A percentile compares a stretch with the other conserved stretches of the same genome.
Conservation (phyloP, 2,329 filamentous ascomycete genomes). For the Epichloe bromicola region DNA sequence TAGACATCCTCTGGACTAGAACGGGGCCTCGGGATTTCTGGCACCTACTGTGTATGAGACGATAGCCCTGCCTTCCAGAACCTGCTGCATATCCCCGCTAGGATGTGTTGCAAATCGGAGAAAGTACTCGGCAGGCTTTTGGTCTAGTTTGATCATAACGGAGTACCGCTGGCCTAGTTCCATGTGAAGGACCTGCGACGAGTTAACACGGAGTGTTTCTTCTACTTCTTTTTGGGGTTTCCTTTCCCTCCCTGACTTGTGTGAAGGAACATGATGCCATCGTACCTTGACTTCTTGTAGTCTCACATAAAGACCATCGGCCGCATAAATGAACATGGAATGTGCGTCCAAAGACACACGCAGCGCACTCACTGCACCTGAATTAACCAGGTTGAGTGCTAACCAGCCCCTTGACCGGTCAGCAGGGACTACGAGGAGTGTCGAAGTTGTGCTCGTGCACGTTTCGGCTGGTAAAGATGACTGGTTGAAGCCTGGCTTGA, state of each 20-base stretch:
- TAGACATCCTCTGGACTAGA: too few relatives aligned
- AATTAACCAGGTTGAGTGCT: conserved; percentile 4
- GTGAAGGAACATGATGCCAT: too few relatives aligned
- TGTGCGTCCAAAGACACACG: conserved; percentile 3
- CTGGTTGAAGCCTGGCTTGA: conserved; percentile 3
- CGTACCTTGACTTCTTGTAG: conserved; percentile 1
- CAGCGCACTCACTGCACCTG: conserved; percentile 4
- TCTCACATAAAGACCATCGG: conserved; percentile 1
- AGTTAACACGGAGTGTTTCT: too few relatives aligned
- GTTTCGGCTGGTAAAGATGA: conserved; percentile 2
- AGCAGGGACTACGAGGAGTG: background rate
- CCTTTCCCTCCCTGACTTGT: too few relatives aligned
- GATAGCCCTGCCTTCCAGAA: conserved; percentile 1
- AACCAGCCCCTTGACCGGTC: conserved; percentile 1
- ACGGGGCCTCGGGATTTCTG: too few relatives aligned
- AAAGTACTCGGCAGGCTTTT: conserved; percentile 1
- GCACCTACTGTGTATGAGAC: conserved; percentile 1
- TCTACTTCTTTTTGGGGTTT: too few relatives aligned
- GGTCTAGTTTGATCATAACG: conserved; percentile 5
- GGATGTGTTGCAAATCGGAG: conserved; percentile 2
- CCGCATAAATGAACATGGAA: conserved; percentile 4
- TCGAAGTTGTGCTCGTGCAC: conserved; percentile 2
- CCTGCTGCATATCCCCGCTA: conserved; percentile 4
- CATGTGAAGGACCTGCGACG: conserved; percentile 1
- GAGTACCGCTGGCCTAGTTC: conserved; percentile 3